phyloP scores from a whole-genome alignment of 495 filamentous ascomycete species.

The Zalerion maritima region DNA sequence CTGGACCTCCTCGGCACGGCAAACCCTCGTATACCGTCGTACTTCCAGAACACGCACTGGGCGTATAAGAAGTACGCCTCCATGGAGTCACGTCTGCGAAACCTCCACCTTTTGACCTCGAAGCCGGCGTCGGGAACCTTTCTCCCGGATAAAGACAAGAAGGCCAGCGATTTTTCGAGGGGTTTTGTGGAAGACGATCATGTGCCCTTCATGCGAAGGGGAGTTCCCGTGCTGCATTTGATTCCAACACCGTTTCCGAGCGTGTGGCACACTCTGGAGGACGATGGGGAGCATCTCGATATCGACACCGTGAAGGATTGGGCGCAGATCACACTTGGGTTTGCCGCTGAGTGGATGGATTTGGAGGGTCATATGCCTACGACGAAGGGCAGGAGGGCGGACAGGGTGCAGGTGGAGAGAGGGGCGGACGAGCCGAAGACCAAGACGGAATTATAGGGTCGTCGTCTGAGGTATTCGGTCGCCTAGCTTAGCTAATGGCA shows the following conservation, averaged over 20 bases:
- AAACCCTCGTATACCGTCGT: conserved; percentile 58
- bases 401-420: not conserved
- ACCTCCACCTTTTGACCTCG: conserved; percentile 24
- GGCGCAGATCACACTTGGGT: conserved; percentile 65
- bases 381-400: conserved; percentile 6
- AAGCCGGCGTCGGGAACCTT: conserved; percentile 15
- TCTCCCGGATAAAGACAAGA: conserved; percentile 40
- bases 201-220: conserved; percentile 68
- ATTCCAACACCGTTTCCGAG: conserved; percentile 70
- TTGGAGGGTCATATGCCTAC: conserved; percentile 50
- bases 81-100: conserved; percentile 56
- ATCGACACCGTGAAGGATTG: conserved; percentile 75
- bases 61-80: conserved; percentile 60
- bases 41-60: conserved; percentile 85
- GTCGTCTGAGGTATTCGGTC: too few relatives aligned
- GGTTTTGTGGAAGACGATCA: conserved; percentile 70
- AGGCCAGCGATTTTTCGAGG: conserved; percentile 25
- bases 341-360: conserved; percentile 90
- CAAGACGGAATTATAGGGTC: conserved; percentile 12
- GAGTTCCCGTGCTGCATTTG: conserved; percentile 77
- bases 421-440: conserved; percentile 6
- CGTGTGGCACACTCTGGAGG: conserved; percentile 76
- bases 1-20: conserved; percentile 72
- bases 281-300: conserved; percentile 81
- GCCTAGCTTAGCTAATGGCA: too few relatives aligned